Evolutionary conservation across 306 rosid genomes (phyloP).

Genomic region (Quercus rubra): DNA sequence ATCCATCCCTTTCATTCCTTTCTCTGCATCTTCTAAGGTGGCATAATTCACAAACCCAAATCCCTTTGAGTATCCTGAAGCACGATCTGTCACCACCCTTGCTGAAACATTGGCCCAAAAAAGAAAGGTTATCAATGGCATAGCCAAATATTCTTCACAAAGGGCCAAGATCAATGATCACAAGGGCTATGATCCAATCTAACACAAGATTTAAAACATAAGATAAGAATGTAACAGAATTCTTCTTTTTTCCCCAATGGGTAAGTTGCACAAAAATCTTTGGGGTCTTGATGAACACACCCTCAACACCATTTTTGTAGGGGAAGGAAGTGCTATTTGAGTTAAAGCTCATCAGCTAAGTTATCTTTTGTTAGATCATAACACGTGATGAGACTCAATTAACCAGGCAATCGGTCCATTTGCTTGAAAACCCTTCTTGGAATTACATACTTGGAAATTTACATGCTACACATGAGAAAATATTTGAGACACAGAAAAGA

Average conservation of each 20-base stretch:
- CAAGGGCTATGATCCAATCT: neutral
- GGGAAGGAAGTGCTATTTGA: neutral
- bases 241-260: neutral
- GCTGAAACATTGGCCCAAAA: neutral
- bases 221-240: neutral
- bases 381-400: neutral
- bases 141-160: neutral
- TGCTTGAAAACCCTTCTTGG: neutral
- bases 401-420: neutral
- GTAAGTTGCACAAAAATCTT: neutral
- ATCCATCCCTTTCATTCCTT: conserved; percentile 5
- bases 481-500: neutral
- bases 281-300: neutral
- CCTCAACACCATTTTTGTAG: neutral
- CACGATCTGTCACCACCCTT: neutral
- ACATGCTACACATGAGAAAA: neutral
- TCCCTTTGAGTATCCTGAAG: conserved; percentile 8
- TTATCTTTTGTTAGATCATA: neutral
- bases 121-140: neutral
- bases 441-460: neutral
- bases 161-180: neutral
- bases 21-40: conserved; percentile 4
- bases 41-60: conserved; percentile 4
- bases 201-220: neutral
- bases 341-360: neutral